A percentile compares a stretch with the other conserved stretches of the same genome.
phyloP scores from a whole-genome alignment of 371 early-diverging fungal genomes.

The Rhizomucor pusillus region DNA sequence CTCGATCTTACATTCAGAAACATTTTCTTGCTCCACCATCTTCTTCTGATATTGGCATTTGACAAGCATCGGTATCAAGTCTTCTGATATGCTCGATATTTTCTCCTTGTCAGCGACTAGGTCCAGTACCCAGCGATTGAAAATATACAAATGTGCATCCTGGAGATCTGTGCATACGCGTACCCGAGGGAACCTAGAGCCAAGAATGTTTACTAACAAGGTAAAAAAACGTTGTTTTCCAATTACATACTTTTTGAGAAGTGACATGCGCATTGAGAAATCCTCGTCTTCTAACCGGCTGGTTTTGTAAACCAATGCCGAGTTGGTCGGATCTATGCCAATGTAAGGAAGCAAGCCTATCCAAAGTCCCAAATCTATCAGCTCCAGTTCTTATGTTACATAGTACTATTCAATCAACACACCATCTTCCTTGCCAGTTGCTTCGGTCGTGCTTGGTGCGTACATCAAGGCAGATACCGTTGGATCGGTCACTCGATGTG shows the following conservation, averaged over 20 bases:
- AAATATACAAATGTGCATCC: slow-evolving; percentile 89
- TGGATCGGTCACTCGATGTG: slow-evolving; percentile 74
- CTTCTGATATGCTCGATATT: slow-evolving; percentile 76
- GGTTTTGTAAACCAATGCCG: slow-evolving; percentile 72
- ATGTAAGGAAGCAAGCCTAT: slow-evolving; percentile 61
- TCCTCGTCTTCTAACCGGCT: slow-evolving; percentile 60
- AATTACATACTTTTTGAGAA: slow-evolving; percentile 58
- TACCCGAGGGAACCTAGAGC: slow-evolving; percentile 69
- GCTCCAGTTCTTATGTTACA: background rate
- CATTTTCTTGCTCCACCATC: slow-evolving; percentile 64
- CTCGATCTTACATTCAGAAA: slow-evolving; percentile 56
- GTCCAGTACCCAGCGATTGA: slow-evolving; percentile 89
- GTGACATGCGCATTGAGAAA: slow-evolving; percentile 72
- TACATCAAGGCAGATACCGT: slow-evolving; percentile 79
- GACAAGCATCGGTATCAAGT: slow-evolving; percentile 83
- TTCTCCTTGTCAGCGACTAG: slow-evolving; percentile 65
- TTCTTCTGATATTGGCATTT: slow-evolving; percentile 72
- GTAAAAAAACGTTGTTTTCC: too few relatives aligned
- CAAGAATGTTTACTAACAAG: background rate
- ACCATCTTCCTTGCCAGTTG: slow-evolving; percentile 56
- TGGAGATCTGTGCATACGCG: slow-evolving; percentile 71
- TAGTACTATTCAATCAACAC: slow-evolving; percentile 2
- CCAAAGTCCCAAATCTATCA: background rate
- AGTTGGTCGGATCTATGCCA: slow-evolving; percentile 74
- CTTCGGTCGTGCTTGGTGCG: slow-evolving; percentile 62